Base-by-base conservation (phyloP, 2,329 filamentous ascomycete genomes). In the Emydomyces testavorans region DNA sequence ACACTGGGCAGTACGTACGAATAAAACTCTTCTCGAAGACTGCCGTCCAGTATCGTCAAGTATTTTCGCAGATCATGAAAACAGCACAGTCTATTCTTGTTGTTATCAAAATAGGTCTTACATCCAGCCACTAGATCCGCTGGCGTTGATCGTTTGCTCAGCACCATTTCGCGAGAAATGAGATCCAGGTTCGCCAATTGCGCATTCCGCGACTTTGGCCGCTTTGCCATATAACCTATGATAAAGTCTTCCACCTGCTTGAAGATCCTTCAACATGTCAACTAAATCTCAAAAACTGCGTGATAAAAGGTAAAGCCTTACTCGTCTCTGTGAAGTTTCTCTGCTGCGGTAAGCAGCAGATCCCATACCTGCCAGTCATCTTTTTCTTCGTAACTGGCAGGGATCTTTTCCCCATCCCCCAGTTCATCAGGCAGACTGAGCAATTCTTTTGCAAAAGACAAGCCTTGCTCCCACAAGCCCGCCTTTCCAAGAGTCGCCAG, bases 281-380 rank as follows among this genome's bases (percentile, higher is more conserved):
- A 4, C 37, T 13, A 10, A 15, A 49, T 28, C 11, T 32, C 21
- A 13, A 44, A 53, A 20, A 38, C 35, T 16, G 18, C 18, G 54
- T 42, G 36, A 40, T 5, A 50, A 7, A 13, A 4, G 23, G 20
- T 32, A 35, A 39, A 59, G n/a, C n/a, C 67, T 52, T 57, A 70
- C 67, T 61, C 62, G 48, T 58, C 40, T 6, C 43, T 58, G 31
- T 59, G 58, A 4, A 63, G 50, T 20, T 63, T 60, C 16, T 59
- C 57, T 11, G 60, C 58, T 10, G 65, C 60, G 15, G 53, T 56
- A 8, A 70, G 52, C 42, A 72, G 57, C 10, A 70, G 55, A n/a
- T 58, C 61, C 71, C 71, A 73, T 15, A 71, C 62, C 36, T 58
- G 62, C 65, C 70, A 71, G 46, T 72, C 68, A 53, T 71, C 65